A percentile compares a stretch with the other conserved stretches of the same genome.
phyloP scores from a whole-genome alignment of 306 rosid species.

The Vigna hirtella region DNA sequence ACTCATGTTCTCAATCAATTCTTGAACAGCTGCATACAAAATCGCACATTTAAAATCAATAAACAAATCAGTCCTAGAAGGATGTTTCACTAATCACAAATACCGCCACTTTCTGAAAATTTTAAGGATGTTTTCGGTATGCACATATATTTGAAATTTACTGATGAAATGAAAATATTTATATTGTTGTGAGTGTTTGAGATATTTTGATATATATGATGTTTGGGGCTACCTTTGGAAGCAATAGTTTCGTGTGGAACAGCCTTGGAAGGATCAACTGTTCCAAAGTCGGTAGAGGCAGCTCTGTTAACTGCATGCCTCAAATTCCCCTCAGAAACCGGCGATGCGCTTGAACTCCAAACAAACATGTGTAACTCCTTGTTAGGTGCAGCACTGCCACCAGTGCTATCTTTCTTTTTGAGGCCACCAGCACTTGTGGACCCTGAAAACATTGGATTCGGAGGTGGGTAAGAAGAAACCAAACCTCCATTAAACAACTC shows the following conservation, averaged over 20 bases:
- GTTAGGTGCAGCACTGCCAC: constrained; percentile 39
- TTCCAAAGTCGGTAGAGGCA: constrained; percentile 62
- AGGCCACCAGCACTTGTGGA: constrained; percentile 56
- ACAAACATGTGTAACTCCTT: constrained; percentile 94
- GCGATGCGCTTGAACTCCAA: constrained; percentile 91
- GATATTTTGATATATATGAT: neutral
- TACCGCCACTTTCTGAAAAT: neutral
- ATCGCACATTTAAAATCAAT: constrained; percentile 12
- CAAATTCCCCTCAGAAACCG: constrained; percentile 81
- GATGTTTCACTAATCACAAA: neutral
- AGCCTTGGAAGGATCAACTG: constrained; percentile 63
- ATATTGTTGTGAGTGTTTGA: neutral
- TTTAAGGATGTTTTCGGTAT: neutral
- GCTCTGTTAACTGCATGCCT: constrained; percentile 68
- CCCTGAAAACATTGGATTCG: constrained; percentile 76
- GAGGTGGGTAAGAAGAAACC: constrained; percentile 68
- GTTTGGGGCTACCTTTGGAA: constrained; percentile 59
- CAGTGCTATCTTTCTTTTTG: constrained; percentile 60
- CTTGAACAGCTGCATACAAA: constrained; percentile 55
- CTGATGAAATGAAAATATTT: neutral
- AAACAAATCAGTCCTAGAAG: neutral
- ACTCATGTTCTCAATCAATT: constrained; percentile 63
- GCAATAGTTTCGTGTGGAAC: constrained; percentile 54
- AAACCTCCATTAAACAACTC: constrained; percentile 67
- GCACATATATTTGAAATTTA: neutral